phyloP scores from a whole-genome alignment of 163 green algal genomes.

The Picocystis sp. region DNA sequence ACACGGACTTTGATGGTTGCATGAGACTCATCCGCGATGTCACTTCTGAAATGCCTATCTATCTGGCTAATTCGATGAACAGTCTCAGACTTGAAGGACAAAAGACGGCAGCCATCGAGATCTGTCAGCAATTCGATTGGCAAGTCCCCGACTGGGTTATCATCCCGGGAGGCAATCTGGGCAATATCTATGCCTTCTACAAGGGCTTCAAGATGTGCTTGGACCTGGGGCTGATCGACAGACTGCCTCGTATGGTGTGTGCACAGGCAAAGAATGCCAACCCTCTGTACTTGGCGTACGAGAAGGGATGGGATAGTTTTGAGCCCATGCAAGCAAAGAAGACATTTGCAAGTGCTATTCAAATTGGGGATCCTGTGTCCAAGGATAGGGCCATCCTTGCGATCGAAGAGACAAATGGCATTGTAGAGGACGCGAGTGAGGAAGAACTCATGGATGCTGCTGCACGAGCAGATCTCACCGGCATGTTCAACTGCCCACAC shows the following conservation, averaged over 20 bases:
- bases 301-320: constrained; percentile 65
- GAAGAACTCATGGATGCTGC: constrained; percentile 98
- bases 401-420: constrained; percentile 59
- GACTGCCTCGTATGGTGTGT: constrained; percentile 81
- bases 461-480: constrained; percentile 84
- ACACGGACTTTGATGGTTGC: constrained; percentile 99
- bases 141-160: constrained; percentile 95
- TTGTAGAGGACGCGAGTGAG: constrained; percentile 88
- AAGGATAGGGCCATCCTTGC: constrained; percentile 90
- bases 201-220: constrained; percentile 98
- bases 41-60: constrained; percentile 88
- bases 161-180: constrained; percentile 96
- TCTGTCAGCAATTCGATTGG: constrained; percentile 99
- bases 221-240: constrained; percentile 78
- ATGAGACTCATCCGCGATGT: constrained; percentile 94
- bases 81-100: constrained; percentile 89
- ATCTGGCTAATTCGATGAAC: constrained; percentile 99
- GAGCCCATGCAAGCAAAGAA: constrained; percentile 76
- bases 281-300: constrained; percentile 84
- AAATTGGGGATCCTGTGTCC: constrained; percentile 97
- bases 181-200: constrained; percentile 99
- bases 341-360: constrained; percentile 93
- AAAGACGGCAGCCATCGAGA: constrained; percentile 99
- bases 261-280: constrained; percentile 85
- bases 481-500: constrained; percentile 99